Base-by-base conservation (phyloP, 108 stramenopile species). In the Nitzschia sp. region DNA sequence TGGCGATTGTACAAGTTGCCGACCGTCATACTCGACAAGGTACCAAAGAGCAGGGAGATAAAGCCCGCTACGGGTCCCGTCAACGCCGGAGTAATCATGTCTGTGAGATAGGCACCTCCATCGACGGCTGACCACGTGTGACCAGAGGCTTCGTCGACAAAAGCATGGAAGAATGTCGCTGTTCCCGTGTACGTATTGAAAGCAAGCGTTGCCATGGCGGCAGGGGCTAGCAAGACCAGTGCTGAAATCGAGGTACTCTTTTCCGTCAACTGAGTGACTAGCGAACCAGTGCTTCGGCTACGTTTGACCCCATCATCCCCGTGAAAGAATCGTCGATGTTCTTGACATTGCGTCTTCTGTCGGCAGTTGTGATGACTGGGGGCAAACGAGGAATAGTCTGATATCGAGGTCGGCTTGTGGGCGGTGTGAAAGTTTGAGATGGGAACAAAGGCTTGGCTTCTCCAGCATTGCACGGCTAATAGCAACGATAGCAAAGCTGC, bases 11-110 rank as follows among this genome's bases (percentile, higher is more conserved):
- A 54, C 25, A 87, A 54, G 38, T 80, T 82, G 17, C 55, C 76
- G 24, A 87, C 72, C 6, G 86, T 87, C 34, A 77, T 87, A 45
- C 64, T 65, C 42, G 66, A 64, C 21, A 87, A 64, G 0, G 83
- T 87, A 1, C 80, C 82, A 31, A 87, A 87, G 8, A 84, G 51
- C 5, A 87, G 65, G 1, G 81, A 68, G 6, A 87, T 76, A 24
- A 57, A 38, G 1, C 80, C 76, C n/a, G 79, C 72, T 0, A 87
- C 77, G 0, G 84, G 56, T 3, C 86, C 86, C n/a, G 79, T 87
- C 26, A 87, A 79, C 0, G 76, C 80, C 0, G 86, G 83, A 5
- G 74, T 82, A 18, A 86, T 70, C 0, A 86, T 74, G 36, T 64
- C 56, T 11, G 75, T 72, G 33, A 80, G 71, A 54, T 83, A 82